phyloP scores from a whole-genome alignment of 306 rosid genomes.

The Pueraria montana region DNA sequence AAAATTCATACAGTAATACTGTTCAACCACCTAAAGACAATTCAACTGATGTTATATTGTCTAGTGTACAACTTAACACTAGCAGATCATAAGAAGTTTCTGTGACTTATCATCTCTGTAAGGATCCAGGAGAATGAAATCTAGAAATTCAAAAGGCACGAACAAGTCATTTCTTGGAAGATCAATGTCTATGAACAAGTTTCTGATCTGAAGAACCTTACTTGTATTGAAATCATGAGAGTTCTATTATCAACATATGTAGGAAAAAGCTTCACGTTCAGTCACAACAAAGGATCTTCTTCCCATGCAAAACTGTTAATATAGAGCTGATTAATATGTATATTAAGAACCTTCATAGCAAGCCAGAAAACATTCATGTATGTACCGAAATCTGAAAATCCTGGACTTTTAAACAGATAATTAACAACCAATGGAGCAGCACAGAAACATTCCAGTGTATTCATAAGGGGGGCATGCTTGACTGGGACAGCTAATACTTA shows the following conservation, averaged over 20 bases:
- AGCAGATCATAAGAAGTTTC: slow-evolving; percentile 34
- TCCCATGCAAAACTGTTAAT: slow-evolving; percentile 64
- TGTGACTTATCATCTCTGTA: slow-evolving; percentile 67
- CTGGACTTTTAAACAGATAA: slow-evolving; percentile 92
- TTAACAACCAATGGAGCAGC: slow-evolving; percentile 66
- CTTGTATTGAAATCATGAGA: slow-evolving; percentile 53
- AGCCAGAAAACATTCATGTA: slow-evolving; percentile 56
- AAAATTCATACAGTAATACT: neutral
- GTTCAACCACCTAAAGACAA: no score
- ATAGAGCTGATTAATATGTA: slow-evolving; percentile 60
- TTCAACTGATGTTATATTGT: neutral
- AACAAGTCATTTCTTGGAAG: slow-evolving; percentile 59
- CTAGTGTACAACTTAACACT: neutral
- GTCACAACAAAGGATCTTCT: slow-evolving; percentile 65
- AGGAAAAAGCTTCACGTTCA: slow-evolving; percentile 80
- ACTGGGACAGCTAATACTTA: slow-evolving; percentile 50
- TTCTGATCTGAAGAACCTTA: slow-evolving; percentile 66
- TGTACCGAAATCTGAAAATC: slow-evolving; percentile 68
- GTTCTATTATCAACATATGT: slow-evolving; percentile 41
- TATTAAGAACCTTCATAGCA: slow-evolving; percentile 59
- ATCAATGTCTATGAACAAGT: slow-evolving; percentile 65
- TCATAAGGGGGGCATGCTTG: slow-evolving; percentile 71
- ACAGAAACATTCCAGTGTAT: slow-evolving; percentile 68
- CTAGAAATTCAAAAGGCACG: slow-evolving; percentile 85
- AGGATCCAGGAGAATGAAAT: slow-evolving; percentile 56